Conservation (phyloP, 805 yeast genomes). For the Kodamaea leandrae region DNA sequence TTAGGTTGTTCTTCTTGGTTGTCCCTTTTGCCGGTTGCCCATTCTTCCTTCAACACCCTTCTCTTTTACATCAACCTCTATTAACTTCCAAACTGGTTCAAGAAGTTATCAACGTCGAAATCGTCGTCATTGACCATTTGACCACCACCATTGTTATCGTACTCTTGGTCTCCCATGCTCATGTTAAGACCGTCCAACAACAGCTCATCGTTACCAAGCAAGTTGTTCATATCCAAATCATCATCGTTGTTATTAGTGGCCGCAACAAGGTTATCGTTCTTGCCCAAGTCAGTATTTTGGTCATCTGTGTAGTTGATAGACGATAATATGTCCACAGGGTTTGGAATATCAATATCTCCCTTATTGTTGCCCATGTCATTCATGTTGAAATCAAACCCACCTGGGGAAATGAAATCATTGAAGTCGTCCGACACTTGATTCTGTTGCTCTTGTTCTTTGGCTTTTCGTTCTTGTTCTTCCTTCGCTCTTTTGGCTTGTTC, state of each 20-base stretch:
- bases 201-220: conserved; percentile 39
- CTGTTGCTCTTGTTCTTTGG: conserved; percentile 15
- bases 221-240: conserved; percentile 34
- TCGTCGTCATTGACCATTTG: conserved; percentile 34
- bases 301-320: conserved; percentile 25
- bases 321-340: conserved; percentile 32
- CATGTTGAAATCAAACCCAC: conserved; percentile 28
- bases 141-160: conserved; percentile 21
- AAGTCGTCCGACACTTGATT: conserved; percentile 10
- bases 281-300: conserved; percentile 4
- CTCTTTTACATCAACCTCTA: background rate
- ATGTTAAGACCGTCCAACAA: conserved; percentile 43
- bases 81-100: conserved; percentile 39
- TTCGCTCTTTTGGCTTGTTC: conserved; percentile 13
- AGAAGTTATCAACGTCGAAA: conserved; percentile 44
- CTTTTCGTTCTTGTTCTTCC: conserved; percentile 14
- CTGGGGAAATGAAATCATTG: conserved; percentile 22
- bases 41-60: too few species aligned
- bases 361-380: conserved; percentile 18
- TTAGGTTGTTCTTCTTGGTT: background rate
- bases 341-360: conserved; percentile 22
- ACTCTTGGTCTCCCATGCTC: conserved; percentile 36
- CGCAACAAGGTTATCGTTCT: conserved; percentile 7
- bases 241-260: too few species aligned
- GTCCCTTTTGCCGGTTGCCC: too few species aligned